Evolutionary conservation across 352 stramenopile species (phyloP), one percentile per base, ranked within the genome.

Genomic region (Phytophthora syringae): DNA sequence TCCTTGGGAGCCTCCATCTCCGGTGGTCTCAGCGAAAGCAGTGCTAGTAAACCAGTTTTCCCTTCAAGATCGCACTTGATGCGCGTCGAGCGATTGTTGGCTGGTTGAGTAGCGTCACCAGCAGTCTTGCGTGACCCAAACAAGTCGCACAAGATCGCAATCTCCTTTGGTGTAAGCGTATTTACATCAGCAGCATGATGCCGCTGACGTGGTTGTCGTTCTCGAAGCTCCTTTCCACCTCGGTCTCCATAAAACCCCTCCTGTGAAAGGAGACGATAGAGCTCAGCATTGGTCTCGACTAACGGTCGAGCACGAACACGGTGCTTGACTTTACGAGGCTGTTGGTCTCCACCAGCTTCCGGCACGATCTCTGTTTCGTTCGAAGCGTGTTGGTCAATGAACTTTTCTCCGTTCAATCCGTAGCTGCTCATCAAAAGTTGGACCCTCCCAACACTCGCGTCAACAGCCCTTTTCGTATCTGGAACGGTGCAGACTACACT

Each of bases 401-500:
- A 60, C 22, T 85, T 57, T 25, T 79, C 73, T 6, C 83, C 83
- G 57, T 86, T 90, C 4, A 88, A 39, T 12, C 83, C 93, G 45
- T 95, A 95, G 64, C 97, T 97, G 58, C 85, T 95, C 57, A 97
- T 77, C 12, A 98, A 64, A 13, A 98, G 65, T 55, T 98, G 90
- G 4, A 98, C 64, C 28, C 84, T 79, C 5, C 89, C n/a, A 59
- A 66, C 34, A 32, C 59, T 40, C 42, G 49, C 3, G 36, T 16
- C 45, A 22, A 28, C 30, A 18, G 10, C 20, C 18, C 40, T 25
- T n/a, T 12, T 55, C n/a, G 30, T 32, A 5, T 67, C 49, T 2
- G 62, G 63, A n/a, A 63, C 54, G 1, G 53, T 47, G 53, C 47
- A 74, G 22, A 61, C 42, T 39, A 52, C 49, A 37, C 18, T 52